Evolutionary conservation across 176 grass and related monocot species (phyloP), one percentile per base, ranked within the genome.

Genomic region (Ampelocalamus luodianensis): DNA sequence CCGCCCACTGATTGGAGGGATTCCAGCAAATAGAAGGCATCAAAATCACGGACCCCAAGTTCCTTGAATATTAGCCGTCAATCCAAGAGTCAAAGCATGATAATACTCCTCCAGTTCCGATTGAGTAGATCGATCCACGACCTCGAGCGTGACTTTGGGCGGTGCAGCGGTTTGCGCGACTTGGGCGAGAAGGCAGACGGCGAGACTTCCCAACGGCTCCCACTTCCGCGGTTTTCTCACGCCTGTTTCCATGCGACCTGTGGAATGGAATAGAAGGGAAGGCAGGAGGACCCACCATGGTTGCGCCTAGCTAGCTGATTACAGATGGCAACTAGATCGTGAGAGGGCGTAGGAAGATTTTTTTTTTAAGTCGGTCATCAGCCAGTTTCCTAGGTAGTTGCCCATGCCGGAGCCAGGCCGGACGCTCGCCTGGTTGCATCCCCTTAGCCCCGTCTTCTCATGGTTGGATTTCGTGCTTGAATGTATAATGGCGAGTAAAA

Each of bases 181-280:
- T 46, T 48, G 68, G 11, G 40, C 68, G 6, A 26, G 40, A 71
- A 44, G 69, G 11, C 43, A 46, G 17, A 18, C 68, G 11, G 11
- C 46, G 45, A 5, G 45, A 73, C 48, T 74, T 53, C 46, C 46
- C 48, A 74, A 13, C 72, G 49, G 72, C 72, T 75, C 50, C 72
- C 72, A 11, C 32, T n/a, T 56, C 50, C 32, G 32, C 50, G 72
- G 29, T 75, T 55, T 74, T 17, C 14, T 16, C 56, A 23, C 22
- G 60, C 60, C 56, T 23, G 22, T 27, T 67, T 55, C 72, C 72
- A 3, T 55, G 72, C 49, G 13, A 38, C 9, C n/a, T 55, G 71
- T 55, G 71, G 71, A 51, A 53, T 34, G 50, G 46, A 72, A 50
- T 29, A 1, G 38, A 43, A 69, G 0, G 9, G 9, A 5, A 11